A percentile compares a stretch with the other conserved stretches of the same genome.
Evolutionary conservation across 768 basidiomycete genomes (phyloP).

Genomic region (Lanmaoa rubissima): DNA sequence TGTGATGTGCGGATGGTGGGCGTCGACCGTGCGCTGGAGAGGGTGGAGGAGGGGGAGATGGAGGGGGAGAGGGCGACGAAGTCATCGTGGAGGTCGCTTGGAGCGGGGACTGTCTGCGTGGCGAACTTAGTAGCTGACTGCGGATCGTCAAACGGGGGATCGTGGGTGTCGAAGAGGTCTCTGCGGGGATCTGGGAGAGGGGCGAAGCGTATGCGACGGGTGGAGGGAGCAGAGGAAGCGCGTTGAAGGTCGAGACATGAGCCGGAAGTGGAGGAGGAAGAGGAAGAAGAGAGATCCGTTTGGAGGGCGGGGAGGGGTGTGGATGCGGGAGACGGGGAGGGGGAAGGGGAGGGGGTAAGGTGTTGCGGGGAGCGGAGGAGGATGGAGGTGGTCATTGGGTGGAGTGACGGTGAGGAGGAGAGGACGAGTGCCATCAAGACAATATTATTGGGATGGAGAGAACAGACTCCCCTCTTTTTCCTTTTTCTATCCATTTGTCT

Average conservation of each 20-base stretch:
- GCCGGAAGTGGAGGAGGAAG: constrained; percentile 19
- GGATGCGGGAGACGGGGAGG: constrained; percentile 12
- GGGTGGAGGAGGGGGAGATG: constrained; percentile 20
- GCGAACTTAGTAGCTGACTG: constrained; percentile 16
- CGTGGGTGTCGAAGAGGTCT: constrained; percentile 26
- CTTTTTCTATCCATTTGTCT: constrained; percentile 14
- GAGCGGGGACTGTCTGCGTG: not conserved
- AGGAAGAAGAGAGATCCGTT: constrained; percentile 14
- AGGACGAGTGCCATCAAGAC: constrained; percentile 8
- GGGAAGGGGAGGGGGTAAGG: not conserved
- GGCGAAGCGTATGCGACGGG: constrained; percentile 68
- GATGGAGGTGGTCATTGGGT: constrained; percentile 20
- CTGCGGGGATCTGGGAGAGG: constrained; percentile 78
- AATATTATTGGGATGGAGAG: not conserved
- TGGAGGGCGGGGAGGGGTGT: constrained; percentile 15
- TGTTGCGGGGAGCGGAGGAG: constrained; percentile 15
- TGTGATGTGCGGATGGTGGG: constrained; percentile 19
- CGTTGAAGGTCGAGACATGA: constrained; percentile 19
- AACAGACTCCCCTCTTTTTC: not conserved
- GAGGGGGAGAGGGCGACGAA: constrained; percentile 16
- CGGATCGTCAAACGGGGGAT: constrained; percentile 32
- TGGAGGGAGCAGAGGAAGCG: constrained; percentile 6
- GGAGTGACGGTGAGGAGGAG: not conserved
- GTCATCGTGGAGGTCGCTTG: constrained; percentile 3
- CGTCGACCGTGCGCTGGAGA: constrained; percentile 21